phyloP scores from a whole-genome alignment of 2,329 filamentous ascomycete genomes.

The Aspergillus melleus region DNA sequence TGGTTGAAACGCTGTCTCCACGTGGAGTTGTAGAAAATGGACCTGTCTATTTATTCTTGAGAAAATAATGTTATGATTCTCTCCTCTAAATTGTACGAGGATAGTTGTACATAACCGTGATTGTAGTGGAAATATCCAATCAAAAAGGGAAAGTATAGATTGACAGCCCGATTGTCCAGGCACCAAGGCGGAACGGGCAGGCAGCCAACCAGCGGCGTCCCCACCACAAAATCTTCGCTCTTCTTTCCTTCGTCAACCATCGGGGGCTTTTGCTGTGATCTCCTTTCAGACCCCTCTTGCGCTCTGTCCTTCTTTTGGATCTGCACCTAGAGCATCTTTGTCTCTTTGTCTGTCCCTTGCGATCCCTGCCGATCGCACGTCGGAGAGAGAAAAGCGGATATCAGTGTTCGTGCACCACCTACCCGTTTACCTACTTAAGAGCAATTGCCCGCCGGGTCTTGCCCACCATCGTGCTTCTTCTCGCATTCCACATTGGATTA shows the following conservation, averaged over 20 bases:
- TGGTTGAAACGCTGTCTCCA: constrained; percentile 38
- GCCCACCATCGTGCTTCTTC: background rate
- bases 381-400: constrained; percentile 9
- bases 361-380: constrained; percentile 7
- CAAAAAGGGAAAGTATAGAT: background rate
- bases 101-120: no score
- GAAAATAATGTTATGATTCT: background rate
- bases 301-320: background rate
- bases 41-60: background rate
- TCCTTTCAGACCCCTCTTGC: background rate
- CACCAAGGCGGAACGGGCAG: constrained; percentile 6
- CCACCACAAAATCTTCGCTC: constrained; percentile 23
- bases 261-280: constrained; percentile 5
- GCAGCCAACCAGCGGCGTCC: constrained; percentile 14
- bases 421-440: background rate
- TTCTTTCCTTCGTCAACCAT: constrained; percentile 12
- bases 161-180: background rate
- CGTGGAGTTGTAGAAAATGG: constrained; percentile 21
- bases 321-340: constrained; percentile 1
- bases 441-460: no score
- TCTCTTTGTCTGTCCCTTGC: background rate
- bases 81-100: no score
- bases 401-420: constrained; percentile 17
- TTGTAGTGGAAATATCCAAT: no score
- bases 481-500: background rate